A percentile compares a stretch with the other conserved stretches of the same genome.
Conservation (phyloP, 2,329 filamentous ascomycete genomes). For the Macrophomina phaseolina region DNA sequence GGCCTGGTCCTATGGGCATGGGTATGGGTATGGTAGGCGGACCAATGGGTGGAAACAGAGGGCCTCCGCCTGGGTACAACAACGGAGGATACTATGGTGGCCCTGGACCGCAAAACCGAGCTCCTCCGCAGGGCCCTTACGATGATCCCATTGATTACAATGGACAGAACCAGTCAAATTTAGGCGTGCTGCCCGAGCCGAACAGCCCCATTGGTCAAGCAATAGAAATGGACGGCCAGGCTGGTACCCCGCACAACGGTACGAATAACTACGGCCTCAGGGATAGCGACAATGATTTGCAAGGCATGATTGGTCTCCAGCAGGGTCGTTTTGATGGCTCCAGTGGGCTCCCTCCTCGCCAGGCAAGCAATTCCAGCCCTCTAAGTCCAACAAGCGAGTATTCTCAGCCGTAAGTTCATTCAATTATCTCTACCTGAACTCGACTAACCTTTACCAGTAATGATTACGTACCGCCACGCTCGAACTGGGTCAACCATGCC, state of each 20-base stretch:
- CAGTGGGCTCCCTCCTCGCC: slow-evolving; percentile 35
- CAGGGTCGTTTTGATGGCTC: slow-evolving; percentile 49
- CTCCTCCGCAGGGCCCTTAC: slow-evolving; percentile 43
- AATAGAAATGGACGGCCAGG: slow-evolving; percentile 78
- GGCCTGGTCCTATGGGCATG: slow-evolving; percentile 36
- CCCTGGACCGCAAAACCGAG: slow-evolving; percentile 50
- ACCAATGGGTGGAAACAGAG: slow-evolving; percentile 50
- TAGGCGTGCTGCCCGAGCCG: slow-evolving; percentile 40
- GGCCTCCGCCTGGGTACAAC: slow-evolving; percentile 50
- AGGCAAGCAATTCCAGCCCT: slow-evolving; percentile 61
- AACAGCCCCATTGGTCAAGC: slow-evolving; percentile 62
- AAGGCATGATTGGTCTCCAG: slow-evolving; percentile 75
- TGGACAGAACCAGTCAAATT: slow-evolving; percentile 48
- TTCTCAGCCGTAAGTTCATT: slow-evolving; percentile 69
- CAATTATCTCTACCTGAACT: background rate
- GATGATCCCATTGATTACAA: slow-evolving; percentile 36
- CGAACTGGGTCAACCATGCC: slow-evolving; percentile 43
- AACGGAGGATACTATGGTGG: slow-evolving; percentile 44
- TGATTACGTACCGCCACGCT: slow-evolving; percentile 56
- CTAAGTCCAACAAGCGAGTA: slow-evolving; percentile 53
- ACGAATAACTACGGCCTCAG: slow-evolving; percentile 47
- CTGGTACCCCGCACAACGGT: slow-evolving; percentile 35
- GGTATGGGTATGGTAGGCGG: slow-evolving; percentile 32
- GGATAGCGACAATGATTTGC: slow-evolving; percentile 74
- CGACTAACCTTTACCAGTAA: slow-evolving; percentile 31